Evolutionary conservation across 2,329 filamentous ascomycete species (phyloP).

Genomic region (Diaporthe sp.): DNA sequence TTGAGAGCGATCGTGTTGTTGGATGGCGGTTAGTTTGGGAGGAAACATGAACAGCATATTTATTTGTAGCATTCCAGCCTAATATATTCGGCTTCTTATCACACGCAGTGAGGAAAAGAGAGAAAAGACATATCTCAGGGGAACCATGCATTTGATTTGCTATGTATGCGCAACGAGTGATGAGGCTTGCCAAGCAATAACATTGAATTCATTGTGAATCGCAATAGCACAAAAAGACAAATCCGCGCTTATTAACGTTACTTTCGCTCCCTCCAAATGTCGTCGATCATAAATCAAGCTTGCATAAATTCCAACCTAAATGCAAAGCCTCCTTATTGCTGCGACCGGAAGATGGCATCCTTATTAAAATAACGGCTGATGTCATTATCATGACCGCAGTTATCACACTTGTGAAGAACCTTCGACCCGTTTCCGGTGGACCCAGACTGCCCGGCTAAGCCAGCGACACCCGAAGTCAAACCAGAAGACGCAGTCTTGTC

Average conservation of each 20-base stretch:
- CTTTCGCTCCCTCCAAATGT: neutral
- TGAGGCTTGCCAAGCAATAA: too few relatives aligned
- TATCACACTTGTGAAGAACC: conserved; percentile 44
- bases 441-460: conserved; percentile 32
- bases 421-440: conserved; percentile 38
- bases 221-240: neutral
- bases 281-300: neutral
- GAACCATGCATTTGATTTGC: too few relatives aligned
- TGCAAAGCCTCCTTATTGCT: neutral
- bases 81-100: too few relatives aligned
- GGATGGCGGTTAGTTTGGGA: neutral
- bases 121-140: too few relatives aligned
- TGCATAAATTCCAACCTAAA: neutral
- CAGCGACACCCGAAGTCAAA: neutral
- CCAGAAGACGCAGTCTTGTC: neutral
- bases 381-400: conserved; percentile 44
- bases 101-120: too few relatives aligned
- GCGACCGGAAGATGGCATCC: conserved; percentile 34
- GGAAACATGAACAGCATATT: too few relatives aligned
- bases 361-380: conserved; percentile 45
- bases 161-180: too few relatives aligned
- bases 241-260: too few relatives aligned
- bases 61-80: neutral
- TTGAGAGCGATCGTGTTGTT: neutral
- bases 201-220: too few relatives aligned